These are phyloP conservation scores for Saccharomycopsis fermentans DNA, from an alignment of 805 yeast species.

Conservation along the genomic window DNA sequence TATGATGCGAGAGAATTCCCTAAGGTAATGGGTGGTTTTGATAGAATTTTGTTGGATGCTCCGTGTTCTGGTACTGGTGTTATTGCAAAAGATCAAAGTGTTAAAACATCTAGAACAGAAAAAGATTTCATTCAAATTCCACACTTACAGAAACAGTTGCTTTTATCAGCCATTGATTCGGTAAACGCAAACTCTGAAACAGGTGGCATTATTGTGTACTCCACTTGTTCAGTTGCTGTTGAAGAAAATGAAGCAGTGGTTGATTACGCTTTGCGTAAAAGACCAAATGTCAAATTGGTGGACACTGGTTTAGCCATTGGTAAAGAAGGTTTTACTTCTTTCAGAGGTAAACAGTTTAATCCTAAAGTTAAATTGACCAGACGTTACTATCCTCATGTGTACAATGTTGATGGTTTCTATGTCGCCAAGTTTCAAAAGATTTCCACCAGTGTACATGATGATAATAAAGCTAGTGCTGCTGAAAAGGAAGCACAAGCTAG, in stretches of 20 bases:
- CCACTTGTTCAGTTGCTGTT: conserved; percentile 96
- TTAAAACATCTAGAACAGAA: conserved; percentile 86
- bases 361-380: conserved; percentile 70
- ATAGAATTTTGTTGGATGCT: conserved; percentile 89
- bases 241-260: conserved; percentile 98
- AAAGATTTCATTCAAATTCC: conserved; percentile 96
- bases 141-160: conserved; percentile 87
- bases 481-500: conserved; percentile 79
- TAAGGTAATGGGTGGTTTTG: conserved; percentile 96
- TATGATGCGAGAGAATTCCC: conserved; percentile 99
- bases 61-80: conserved; percentile 99
- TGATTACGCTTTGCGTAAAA: conserved; percentile 91
- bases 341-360: conserved; percentile 85
- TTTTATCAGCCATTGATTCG: conserved; percentile 92
- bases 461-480: conserved; percentile 75
- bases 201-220: conserved; percentile 91
- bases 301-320: conserved; percentile 91
- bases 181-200: conserved; percentile 87
- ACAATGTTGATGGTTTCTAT: conserved; percentile 96
- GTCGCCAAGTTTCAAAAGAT: conserved; percentile 94
- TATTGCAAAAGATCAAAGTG: conserved; percentile 92
- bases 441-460: conserved; percentile 78
- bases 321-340: conserved; percentile 89
- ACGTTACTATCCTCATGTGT: conserved; percentile 96
- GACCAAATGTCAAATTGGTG: conserved; percentile 92